phyloP scores from a whole-genome alignment of 192 early-diverging fungal genomes.

The Linnemannia elongata region DNA sequence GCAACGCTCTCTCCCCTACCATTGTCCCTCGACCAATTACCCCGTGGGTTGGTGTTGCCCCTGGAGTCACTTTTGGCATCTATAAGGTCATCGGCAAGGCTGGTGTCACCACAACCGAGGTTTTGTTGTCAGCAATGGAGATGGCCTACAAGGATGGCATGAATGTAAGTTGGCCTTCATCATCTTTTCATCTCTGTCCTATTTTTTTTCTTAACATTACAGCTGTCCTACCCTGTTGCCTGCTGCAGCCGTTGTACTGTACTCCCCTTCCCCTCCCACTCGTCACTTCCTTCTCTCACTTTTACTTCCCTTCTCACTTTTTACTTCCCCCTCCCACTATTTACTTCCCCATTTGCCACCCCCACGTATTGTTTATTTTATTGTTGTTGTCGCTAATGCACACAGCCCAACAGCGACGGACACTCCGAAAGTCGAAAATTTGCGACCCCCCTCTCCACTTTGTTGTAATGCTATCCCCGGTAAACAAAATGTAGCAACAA shows the following conservation, averaged over 20 bases:
- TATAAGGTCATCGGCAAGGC: slow-evolving; percentile 75
- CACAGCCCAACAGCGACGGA: neutral
- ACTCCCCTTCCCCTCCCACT: neutral
- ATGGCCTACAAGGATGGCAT: slow-evolving; percentile 32
- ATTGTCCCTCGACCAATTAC: neutral
- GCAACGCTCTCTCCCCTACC: slow-evolving; percentile 39
- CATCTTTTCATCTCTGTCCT: neutral
- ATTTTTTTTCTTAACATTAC: neutral
- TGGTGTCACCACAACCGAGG: slow-evolving; percentile 21
- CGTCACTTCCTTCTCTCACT: neutral
- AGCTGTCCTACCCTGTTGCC: neutral
- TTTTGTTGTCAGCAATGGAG: slow-evolving; percentile 14
- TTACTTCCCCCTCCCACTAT: no score
- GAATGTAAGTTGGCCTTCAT: neutral
- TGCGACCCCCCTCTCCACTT: neutral
- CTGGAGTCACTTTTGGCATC: slow-evolving; percentile 74
- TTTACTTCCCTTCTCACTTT: no score
- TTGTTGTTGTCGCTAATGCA: neutral
- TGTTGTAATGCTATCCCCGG: neutral
- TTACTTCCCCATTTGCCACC: neutral
- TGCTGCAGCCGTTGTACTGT: no score
- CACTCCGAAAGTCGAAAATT: neutral
- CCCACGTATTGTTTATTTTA: neutral
- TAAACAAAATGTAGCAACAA: neutral
- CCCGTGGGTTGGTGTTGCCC: slow-evolving; percentile 69